These are phyloP conservation scores for Teratosphaeria zuluensis DNA, from an alignment of 2,329 filamentous ascomycete species.

Conservation along the genomic window DNA sequence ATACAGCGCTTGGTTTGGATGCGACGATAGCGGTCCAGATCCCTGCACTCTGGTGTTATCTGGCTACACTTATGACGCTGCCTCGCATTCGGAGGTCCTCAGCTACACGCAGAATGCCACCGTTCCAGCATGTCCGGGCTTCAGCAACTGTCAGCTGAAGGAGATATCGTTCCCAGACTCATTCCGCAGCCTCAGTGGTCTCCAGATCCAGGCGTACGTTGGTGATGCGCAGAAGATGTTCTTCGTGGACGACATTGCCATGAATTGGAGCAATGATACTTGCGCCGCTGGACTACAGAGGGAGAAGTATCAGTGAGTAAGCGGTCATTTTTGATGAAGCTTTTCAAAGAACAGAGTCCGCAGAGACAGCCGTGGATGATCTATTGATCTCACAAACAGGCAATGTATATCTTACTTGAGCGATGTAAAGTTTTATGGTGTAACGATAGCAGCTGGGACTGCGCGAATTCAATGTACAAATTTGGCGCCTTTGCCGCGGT, in stretches of 20 bases:
- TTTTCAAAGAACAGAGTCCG: neutral
- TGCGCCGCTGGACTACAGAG: conserved; percentile 55
- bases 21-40: conserved; percentile 32
- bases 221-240: conserved; percentile 27
- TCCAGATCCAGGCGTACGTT: conserved; percentile 40
- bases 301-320: conserved; percentile 5
- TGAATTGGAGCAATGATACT: conserved; percentile 42
- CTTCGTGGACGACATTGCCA: conserved; percentile 40
- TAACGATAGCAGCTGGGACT: neutral
- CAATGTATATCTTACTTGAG: neutral
- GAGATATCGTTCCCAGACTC: conserved; percentile 32
- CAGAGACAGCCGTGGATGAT: neutral
- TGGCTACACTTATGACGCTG: conserved; percentile 32
- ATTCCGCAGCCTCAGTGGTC: conserved; percentile 35
- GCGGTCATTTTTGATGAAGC: neutral
- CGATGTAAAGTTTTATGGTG: neutral
- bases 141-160: conserved; percentile 33
- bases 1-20: conserved; percentile 38
- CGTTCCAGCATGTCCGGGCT: conserved; percentile 32
- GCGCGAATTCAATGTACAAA: neutral
- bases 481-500: neutral
- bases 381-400: neutral
- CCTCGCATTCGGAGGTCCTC: conserved; percentile 26
- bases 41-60: conserved; percentile 37
- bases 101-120: conserved; percentile 30